Evolutionary conservation across 1,139 yeast genomes (phyloP), one percentile per base, ranked within the genome.

Genomic region (Diutina rugosa): DNA sequence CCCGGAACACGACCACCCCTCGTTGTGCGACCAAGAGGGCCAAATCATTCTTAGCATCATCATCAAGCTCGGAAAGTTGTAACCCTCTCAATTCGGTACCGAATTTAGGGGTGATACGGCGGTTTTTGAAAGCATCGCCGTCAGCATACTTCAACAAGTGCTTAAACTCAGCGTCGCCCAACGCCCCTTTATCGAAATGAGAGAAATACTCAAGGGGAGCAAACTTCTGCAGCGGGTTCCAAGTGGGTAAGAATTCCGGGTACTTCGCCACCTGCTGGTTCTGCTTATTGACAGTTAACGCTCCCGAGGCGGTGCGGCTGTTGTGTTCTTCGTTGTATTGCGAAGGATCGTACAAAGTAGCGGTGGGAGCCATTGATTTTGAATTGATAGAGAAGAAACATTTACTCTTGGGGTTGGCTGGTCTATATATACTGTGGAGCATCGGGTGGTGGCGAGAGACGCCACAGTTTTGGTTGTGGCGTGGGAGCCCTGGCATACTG

Each of bases 211-310:
- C 69, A 59, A 78, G 73, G 28, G 82, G 79, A 45, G 71, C 67
- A 60, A 67, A 77, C 56, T 70, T 72, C 60, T 78, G 76, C 29
- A 64, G 65, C 21, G 73, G 73, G 58, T 73, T 73, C 82, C 83
- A 79, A 1, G 81, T 72, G 45, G 84, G 84, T 56, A 79, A 69
- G 66, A 72, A 79, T 2, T 73, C 75, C 8, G 75, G 74, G 60
- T 63, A 64, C 10, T 65, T 58, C 4, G 73, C 63, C 52, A 61
- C 57, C 41, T 61, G 63, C 45, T 66, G 61, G 59, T 66, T 65
- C 26, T 62, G 62, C 29, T 66, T 65, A 46, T 68, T 63, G 52
- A 74, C 67, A 1, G 72, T 65, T 54, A 64, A 63, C 53, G 69
- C 60, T 4, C 71, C 74, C 46, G 65, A 64, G 16, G 60, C 59